Evolutionary conservation across 768 basidiomycete genomes (phyloP).

Genomic region (Termitomyces sp.): DNA sequence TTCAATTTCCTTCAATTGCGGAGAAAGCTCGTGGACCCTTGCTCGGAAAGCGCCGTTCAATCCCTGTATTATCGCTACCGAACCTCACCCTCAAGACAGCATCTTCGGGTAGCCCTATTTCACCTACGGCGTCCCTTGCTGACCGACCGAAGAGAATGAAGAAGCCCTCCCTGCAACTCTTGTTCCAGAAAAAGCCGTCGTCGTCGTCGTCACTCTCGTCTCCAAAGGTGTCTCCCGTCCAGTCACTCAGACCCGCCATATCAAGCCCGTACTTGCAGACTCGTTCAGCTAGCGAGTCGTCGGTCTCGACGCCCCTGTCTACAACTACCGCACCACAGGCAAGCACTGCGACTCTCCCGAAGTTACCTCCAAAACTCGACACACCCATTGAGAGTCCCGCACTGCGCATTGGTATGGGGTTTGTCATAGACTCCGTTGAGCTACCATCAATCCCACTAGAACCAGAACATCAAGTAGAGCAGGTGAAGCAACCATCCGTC

Average conservation of each 20-base stretch:
- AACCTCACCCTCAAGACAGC: constrained; percentile 24
- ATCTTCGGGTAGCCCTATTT: constrained; percentile 21
- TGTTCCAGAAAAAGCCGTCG: constrained; percentile 63
- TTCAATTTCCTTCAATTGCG: constrained; percentile 44
- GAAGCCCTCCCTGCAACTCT: constrained; percentile 65
- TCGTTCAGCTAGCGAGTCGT: constrained; percentile 42
- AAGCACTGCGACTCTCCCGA: constrained; percentile 34
- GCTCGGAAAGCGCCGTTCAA: constrained; percentile 34
- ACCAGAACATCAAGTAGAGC: constrained; percentile 1
- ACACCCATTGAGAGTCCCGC: constrained; percentile 59
- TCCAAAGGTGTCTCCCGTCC: constrained; percentile 18
- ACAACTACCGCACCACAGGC: constrained; percentile 59
- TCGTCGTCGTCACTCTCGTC: constrained; percentile 43
- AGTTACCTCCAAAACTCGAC: constrained; percentile 49
- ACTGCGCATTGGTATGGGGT: constrained; percentile 36
- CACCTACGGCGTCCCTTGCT: constrained; percentile 28
- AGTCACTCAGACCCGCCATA: constrained; percentile 22
- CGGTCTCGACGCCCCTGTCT: constrained; percentile 46
- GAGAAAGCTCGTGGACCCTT: constrained; percentile 14
- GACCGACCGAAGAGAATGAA: constrained; percentile 40
- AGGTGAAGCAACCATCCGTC: neutral
- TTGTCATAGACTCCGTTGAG: constrained; percentile 28
- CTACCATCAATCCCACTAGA: constrained; percentile 17
- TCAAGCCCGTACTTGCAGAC: constrained; percentile 28
- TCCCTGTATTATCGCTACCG: constrained; percentile 35